Evolutionary conservation across 176 grass and related monocot species (phyloP), one percentile per base, ranked within the genome.

Genomic region (Aegilops speltoides): DNA sequence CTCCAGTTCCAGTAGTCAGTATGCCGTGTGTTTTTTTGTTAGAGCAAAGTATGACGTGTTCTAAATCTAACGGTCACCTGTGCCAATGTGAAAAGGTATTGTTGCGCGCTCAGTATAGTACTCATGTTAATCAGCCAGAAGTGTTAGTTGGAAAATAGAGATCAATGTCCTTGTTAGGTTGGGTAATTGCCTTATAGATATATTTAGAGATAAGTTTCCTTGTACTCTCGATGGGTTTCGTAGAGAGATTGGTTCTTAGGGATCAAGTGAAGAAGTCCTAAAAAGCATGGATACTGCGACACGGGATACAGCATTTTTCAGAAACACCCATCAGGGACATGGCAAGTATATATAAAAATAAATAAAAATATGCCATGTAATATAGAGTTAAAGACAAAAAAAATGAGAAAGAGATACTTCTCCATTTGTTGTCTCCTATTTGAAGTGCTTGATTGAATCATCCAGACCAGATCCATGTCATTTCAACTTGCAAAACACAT

Each of bases 221-320:
- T 36, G 66, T 68, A 36, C 16, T 32, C 7, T 70, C 6, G 10
- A 38, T 33, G 33, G 33, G 22, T 38, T 70, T 70, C 19, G 4
- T 8, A 70, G 56, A 70, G 68, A 70, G 68, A n/a, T 72, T 72
- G 68, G 32, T 72, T 36, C 37, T 72, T 71, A 41, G 34, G 68
- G 17, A 10, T 41, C 10, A 22, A 7, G 36, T 72, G 68, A 72
- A 72, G n/a, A 23, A 5, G n/a, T n/a, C 68, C 43, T 46, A 46
- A 46, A 46, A 46, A 46, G 43, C 43, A 46, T 12, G 3, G 43
- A 46, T 46, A 46, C 43, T 3, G 12, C 11, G 12, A 46, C 43
- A 46, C 43, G 12, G 43, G 12, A 46, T 46, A 46, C 11, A 1
- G 43, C 43, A 46, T 46, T 46, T 46, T 46, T 12, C 2, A 46